Base-by-base conservation (phyloP, 495 filamentous ascomycete genomes). In the Penicillium arizonense region DNA sequence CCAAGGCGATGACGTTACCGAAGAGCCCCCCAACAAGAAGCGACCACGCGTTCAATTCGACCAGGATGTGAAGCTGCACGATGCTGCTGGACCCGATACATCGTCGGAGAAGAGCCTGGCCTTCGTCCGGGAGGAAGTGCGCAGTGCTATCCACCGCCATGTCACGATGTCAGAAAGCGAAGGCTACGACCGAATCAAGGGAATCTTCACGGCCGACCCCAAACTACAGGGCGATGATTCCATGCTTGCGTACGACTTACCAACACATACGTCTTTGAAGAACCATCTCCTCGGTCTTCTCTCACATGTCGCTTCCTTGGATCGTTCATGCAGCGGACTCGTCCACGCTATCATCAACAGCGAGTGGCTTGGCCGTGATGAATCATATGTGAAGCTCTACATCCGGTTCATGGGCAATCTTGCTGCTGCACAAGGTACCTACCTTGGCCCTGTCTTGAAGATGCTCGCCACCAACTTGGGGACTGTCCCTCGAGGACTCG, bases 341-440 rank as follows among this genome's bases (percentile, higher is more conserved):
- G 83, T 96, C 34, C 75, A 82, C 55, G 84, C 84, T 20, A 75
- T 96, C 9, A 71, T 97, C 30, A 73, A 80, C 52, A 89, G 84
- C 66, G 76, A 84, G 34, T 99, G 94, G 94, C 79, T 96, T 37
- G 90, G 88, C 9, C 80, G 91, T 44, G 88, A 93, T 61, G 85
- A 91, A 51, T 72, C 78, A 4, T 97, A 95, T 69, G 79, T 91
- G 35, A 83, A 83, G 52, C 77, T 88, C 3, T 97, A 87, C 69
- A 82, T 87, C 42, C 81, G 88, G 45, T 89, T 97, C 44, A 66
- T 97, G 24, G 88, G 86, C 28, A 87, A 86, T 56, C 73, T 99
- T 37, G 80, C 88, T 12, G 92, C 88, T 35, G 86, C 90, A 1
- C 90, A 96, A 60, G 82, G 83, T 7, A 77, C 79, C 2, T 89